phyloP scores from a whole-genome alignment of 148 eudicot species.

The Amaranthus cruentus region DNA sequence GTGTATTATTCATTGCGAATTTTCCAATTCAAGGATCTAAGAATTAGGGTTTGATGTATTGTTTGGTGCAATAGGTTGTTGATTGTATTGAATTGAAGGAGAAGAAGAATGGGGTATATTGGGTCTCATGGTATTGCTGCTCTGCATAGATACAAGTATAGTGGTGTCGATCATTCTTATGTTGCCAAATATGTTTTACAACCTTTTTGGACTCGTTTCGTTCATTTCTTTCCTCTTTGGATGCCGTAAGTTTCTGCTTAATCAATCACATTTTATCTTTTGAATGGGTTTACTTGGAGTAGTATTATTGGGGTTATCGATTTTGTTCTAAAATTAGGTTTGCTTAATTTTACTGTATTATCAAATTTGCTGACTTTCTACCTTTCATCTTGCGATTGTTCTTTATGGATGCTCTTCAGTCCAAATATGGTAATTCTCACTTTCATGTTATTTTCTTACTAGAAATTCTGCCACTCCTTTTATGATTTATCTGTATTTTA shows the following conservation, averaged over 20 bases:
- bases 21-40: too few relatives aligned
- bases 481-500: too few relatives aligned
- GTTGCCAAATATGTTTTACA: conserved; percentile 75
- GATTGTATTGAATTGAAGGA: not conserved
- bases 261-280: too few relatives aligned
- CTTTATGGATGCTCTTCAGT: conserved; percentile 48
- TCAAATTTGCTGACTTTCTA: conserved; percentile 24
- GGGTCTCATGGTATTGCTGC: conserved; percentile 81
- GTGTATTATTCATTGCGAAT: too few relatives aligned
- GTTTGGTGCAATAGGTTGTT: too few relatives aligned
- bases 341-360: not conserved
- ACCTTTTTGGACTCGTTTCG: conserved; percentile 73
- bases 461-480: not conserved
- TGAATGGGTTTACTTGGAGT: too few relatives aligned
- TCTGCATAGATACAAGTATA: conserved; percentile 78
- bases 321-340: too few relatives aligned
- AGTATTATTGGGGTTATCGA: too few relatives aligned
- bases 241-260: conserved; percentile 66
- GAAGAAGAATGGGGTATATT: conserved; percentile 64
- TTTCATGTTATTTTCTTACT: not conserved
- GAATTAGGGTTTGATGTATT: too few relatives aligned
- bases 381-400: conserved; percentile 23
- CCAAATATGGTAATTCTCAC: conserved; percentile 65
- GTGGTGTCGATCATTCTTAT: conserved; percentile 81
- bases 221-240: conserved; percentile 84